phyloP scores from a whole-genome alignment of 768 basidiomycete genomes.

The Stropharia rugosoannulata region DNA sequence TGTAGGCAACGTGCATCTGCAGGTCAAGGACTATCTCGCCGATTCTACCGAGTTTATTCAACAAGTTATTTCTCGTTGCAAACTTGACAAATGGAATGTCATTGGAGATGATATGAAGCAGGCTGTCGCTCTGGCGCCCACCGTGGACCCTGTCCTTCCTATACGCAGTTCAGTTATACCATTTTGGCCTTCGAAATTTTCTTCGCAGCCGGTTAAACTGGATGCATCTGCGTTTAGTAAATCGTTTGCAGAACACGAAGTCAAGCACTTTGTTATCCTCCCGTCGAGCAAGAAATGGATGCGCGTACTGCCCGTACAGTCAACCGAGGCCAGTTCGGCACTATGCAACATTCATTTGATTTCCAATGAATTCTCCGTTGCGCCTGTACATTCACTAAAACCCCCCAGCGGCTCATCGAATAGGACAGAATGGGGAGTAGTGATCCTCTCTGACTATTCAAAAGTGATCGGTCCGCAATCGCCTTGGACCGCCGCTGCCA shows the following conservation, averaged over 20 bases:
- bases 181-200: slow-evolving; percentile 10
- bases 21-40: slow-evolving; percentile 17
- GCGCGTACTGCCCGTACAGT: neutral
- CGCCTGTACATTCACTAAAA: slow-evolving; percentile 12
- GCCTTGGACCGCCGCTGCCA: neutral
- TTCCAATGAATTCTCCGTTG: slow-evolving; percentile 23
- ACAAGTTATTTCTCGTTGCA: slow-evolving; percentile 1
- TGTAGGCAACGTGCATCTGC: slow-evolving; percentile 24
- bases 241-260: neutral
- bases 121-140: slow-evolving; percentile 6
- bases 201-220: neutral
- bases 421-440: slow-evolving; percentile 24
- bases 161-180: slow-evolving; percentile 9
- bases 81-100: slow-evolving; percentile 13
- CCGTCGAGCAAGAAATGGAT: slow-evolving; percentile 6
- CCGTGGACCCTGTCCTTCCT: neutral
- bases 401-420: neutral
- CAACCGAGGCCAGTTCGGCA: neutral
- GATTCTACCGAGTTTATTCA: slow-evolving; percentile 5
- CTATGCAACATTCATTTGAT: neutral
- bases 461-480: neutral
- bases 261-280: slow-evolving; percentile 11
- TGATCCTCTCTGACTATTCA: slow-evolving; percentile 31
- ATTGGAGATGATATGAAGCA: slow-evolving; percentile 6
- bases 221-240: neutral